Percentiles rank a stretch among this genome's conserved stretches.
Evolutionary conservation across 169 alveolate genomes (phyloP).

Genomic region (Babesia caballi): DNA sequence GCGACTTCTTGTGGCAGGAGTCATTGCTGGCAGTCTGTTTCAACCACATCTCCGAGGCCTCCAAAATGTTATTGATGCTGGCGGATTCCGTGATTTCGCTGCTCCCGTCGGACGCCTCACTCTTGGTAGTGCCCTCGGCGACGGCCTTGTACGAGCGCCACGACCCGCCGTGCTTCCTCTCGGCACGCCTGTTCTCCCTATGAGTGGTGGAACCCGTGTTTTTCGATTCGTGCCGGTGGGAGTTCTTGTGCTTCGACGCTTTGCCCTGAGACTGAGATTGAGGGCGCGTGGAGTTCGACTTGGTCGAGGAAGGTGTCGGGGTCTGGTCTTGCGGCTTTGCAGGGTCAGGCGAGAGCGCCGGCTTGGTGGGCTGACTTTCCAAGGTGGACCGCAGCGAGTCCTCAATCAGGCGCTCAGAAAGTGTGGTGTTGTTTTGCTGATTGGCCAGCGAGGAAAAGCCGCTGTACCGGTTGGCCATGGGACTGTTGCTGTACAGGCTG

Average conservation of each 20-base stretch:
- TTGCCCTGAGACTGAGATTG: too few species aligned
- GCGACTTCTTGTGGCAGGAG: background rate
- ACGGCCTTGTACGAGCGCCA: background rate
- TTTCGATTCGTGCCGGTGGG: background rate
- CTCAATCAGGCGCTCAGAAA: constrained; percentile 13
- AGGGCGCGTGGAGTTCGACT: too few species aligned
- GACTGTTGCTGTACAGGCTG: too few species aligned
- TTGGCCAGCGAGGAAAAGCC: background rate
- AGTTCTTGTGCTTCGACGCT: background rate
- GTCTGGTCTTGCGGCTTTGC: too few species aligned
- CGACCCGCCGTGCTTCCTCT: background rate
- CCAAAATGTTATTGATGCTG: constrained; percentile 28
- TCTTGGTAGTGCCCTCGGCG: background rate
- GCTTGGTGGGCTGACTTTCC: background rate
- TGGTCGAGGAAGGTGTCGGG: background rate
- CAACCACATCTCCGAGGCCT: constrained; percentile 48
- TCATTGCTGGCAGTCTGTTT: constrained; percentile 16
- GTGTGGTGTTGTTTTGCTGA: background rate
- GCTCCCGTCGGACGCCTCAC: background rate
- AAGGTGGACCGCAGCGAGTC: background rate
- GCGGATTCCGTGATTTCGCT: constrained; percentile 14
- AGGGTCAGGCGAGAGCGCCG: too few species aligned
- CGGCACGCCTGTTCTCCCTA: background rate
- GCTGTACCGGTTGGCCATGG: background rate
- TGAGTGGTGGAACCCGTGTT: background rate